phyloP scores from a whole-genome alignment of 495 filamentous ascomycete genomes.

The Pyronema domesticum region DNA sequence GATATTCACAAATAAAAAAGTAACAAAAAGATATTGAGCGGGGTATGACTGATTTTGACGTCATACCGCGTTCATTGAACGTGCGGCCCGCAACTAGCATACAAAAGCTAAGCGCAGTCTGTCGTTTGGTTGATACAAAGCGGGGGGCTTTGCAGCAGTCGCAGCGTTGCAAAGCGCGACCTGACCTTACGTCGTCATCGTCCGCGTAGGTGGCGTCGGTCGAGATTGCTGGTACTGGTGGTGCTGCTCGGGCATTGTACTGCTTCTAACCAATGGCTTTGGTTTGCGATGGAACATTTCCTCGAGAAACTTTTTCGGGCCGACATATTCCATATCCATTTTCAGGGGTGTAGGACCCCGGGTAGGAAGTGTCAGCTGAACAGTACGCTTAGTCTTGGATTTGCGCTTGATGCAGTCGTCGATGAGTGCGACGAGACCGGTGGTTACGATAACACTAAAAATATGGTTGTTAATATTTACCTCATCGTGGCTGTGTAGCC shows the following conservation, averaged over 20 bases:
- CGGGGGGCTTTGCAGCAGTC: not conserved
- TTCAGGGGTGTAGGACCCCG: conserved; percentile 40
- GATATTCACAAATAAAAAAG: conserved; percentile 3
- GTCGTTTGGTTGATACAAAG: not conserved
- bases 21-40: not conserved
- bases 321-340: conserved; percentile 47
- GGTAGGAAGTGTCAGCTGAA: conserved; percentile 37
- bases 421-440: conserved; percentile 73
- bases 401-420: conserved; percentile 79
- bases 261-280: conserved; percentile 20
- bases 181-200: conserved; percentile 25
- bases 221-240: conserved; percentile 13
- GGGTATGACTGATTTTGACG: not conserved
- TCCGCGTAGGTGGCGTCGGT: conserved; percentile 28
- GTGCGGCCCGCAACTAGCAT: too few species aligned
- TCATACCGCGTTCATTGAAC: not conserved
- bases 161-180: not conserved
- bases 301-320: conserved; percentile 56
- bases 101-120: not conserved
- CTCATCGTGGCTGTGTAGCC: conserved; percentile 5
- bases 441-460: conserved; percentile 66
- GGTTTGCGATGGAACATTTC: conserved; percentile 55
- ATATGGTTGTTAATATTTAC: conserved; percentile 10
- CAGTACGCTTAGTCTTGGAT: conserved; percentile 49
- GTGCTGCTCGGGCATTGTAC: conserved; percentile 25